phyloP scores from a whole-genome alignment of 768 basidiomycete species.

The Panaeolus cyanescens region DNA sequence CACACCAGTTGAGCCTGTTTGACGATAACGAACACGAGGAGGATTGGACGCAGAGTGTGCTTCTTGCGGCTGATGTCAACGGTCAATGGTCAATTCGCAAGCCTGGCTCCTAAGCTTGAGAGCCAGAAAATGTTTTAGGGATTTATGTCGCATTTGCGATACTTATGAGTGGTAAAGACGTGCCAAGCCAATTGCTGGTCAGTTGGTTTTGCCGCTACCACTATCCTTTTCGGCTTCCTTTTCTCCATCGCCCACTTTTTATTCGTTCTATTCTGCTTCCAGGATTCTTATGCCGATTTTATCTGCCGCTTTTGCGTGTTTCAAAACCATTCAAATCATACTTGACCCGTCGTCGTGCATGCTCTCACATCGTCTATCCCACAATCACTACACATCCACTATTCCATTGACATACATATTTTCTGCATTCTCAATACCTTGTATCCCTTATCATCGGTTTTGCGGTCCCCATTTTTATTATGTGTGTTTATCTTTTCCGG shows the following conservation, averaged over 20 bases:
- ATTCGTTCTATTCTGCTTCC: neutral
- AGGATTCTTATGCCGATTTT: neutral
- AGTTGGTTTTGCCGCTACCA: neutral
- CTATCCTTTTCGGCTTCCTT: neutral
- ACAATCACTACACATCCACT: conserved; percentile 4
- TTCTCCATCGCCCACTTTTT: neutral
- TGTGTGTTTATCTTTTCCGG: neutral
- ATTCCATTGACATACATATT: neutral
- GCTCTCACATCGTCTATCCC: neutral
- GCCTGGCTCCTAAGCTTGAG: neutral
- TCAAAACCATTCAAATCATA: neutral
- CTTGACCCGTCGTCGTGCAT: neutral
- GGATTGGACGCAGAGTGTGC: conserved; percentile 76
- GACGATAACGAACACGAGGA: conserved; percentile 49
- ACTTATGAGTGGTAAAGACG: neutral
- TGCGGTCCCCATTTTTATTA: neutral
- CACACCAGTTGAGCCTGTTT: conserved; percentile 50
- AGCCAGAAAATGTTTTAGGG: neutral
- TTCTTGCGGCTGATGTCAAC: conserved; percentile 61
- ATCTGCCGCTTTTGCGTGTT: neutral
- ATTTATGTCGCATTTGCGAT: neutral
- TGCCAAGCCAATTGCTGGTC: neutral
- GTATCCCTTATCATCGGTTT: conserved; percentile 2
- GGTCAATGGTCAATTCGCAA: neutral
- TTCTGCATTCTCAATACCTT: conserved; percentile 1